phyloP scores from a whole-genome alignment of 352 stramenopile genomes.

The Pythium aristosporum region DNA sequence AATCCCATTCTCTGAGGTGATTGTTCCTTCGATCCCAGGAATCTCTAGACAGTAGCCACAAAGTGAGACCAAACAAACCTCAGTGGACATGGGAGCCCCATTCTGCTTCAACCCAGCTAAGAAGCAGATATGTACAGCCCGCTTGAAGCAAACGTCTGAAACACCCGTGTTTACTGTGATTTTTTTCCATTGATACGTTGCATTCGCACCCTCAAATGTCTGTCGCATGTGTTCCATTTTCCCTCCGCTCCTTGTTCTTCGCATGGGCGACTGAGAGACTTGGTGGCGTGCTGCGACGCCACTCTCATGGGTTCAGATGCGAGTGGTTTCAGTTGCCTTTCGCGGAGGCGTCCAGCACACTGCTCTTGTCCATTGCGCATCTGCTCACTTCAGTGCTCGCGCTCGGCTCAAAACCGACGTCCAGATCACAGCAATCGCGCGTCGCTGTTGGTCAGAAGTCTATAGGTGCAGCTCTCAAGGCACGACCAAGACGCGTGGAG shows the following conservation, averaged over 20 bases:
- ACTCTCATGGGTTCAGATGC: background rate
- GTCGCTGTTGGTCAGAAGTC: background rate
- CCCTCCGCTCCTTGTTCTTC: background rate
- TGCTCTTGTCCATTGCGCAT: conserved; percentile 11
- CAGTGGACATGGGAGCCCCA: too few relatives aligned
- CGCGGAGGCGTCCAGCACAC: background rate
- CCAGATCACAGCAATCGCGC: conserved; percentile 4
- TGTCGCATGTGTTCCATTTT: conserved; percentile 28
- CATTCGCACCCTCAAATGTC: conserved; percentile 7
- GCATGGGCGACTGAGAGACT: background rate
- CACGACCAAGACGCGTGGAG: background rate
- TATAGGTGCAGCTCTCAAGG: conserved; percentile 1
- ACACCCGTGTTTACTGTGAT: background rate
- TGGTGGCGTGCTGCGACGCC: background rate
- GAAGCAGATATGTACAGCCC: too few relatives aligned
- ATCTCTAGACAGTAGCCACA: too few relatives aligned
- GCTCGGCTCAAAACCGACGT: background rate
- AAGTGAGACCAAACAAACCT: too few relatives aligned
- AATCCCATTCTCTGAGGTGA: too few relatives aligned
- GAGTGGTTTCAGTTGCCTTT: background rate
- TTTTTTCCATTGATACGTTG: conserved; percentile 17
- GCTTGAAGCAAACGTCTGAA: too few relatives aligned
- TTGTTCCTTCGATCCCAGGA: too few relatives aligned
- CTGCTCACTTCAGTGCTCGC: conserved; percentile 15
- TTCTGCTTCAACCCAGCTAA: too few relatives aligned